phyloP scores from a whole-genome alignment of 2,329 filamentous ascomycete genomes.

The Pleoardoris graminearum region DNA sequence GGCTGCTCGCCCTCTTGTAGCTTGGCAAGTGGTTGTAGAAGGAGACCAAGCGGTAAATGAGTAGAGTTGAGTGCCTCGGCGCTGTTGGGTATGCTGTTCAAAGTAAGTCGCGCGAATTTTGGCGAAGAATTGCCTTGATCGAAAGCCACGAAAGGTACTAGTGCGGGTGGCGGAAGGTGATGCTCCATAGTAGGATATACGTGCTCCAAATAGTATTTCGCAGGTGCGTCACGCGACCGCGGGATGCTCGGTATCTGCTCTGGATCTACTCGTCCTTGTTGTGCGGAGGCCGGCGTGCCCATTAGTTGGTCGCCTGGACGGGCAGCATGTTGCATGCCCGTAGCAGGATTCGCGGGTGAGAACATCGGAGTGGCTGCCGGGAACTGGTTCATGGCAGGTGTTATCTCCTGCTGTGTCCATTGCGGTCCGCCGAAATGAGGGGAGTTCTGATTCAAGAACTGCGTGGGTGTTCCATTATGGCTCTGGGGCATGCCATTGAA shows the following conservation, averaged over 20 bases:
- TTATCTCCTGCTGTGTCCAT: slow-evolving; percentile 49
- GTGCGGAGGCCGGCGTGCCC: slow-evolving; percentile 57
- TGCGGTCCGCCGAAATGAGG: slow-evolving; percentile 40
- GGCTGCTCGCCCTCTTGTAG: slow-evolving; percentile 82
- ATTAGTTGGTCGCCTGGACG: slow-evolving; percentile 32
- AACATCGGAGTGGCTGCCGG: slow-evolving; percentile 62
- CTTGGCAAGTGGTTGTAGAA: slow-evolving; percentile 84
- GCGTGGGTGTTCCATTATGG: slow-evolving; percentile 58
- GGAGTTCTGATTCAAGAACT: slow-evolving; percentile 59
- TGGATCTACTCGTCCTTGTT: slow-evolving; percentile 78
- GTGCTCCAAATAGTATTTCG: slow-evolving; percentile 82
- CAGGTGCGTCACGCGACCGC: slow-evolving; percentile 76
- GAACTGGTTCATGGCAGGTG: slow-evolving; percentile 62
- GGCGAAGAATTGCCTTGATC: slow-evolving; percentile 97
- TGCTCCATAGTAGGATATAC: slow-evolving; percentile 95
- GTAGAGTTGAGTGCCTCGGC: slow-evolving; percentile 79
- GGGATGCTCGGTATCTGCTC: slow-evolving; percentile 94
- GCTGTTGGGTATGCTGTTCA: slow-evolving; percentile 89
- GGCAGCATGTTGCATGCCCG: slow-evolving; percentile 44
- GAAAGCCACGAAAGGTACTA: slow-evolving; percentile 86
- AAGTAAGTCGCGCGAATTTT: slow-evolving; percentile 85
- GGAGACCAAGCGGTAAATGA: slow-evolving; percentile 80
- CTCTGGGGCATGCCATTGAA: slow-evolving; percentile 70
- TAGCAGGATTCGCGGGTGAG: slow-evolving; percentile 44
- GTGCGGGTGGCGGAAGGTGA: slow-evolving; percentile 85